Base-by-base conservation (phyloP, 2,329 filamentous ascomycete species). In the Plectosphaerella plurivora region DNA sequence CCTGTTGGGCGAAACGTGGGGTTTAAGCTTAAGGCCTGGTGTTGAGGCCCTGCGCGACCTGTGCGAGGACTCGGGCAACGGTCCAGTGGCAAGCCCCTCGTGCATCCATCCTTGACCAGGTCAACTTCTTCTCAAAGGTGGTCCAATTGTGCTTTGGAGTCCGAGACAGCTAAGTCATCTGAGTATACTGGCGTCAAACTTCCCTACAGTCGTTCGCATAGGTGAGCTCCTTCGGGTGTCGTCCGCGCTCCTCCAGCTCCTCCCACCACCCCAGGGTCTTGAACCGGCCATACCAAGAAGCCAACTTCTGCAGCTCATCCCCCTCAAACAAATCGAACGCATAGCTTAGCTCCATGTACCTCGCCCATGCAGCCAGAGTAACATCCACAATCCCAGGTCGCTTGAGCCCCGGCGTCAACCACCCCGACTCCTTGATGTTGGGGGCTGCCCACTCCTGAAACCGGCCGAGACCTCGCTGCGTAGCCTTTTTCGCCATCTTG, bases 331-430 rank as follows among this genome's bases (percentile, higher is more conserved):
- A 36, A 42, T 59, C 51, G 42, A 47, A 53, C 25, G 51, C 55
- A 36, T 61, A 62, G 2, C 41, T 49, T 5, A 61, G 47, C 46
- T 52, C 52, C 1, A 58, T 36, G 41, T 60, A 62, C 8, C 59
- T 52, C 3, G 54, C 18, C 15, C 41, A 33, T 3, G 54, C 55
- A 5, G 59, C 60, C 3, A 62, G 37, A 3, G 53, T 45, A 16
- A 55, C 16, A 20, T 61, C 60, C 11, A 57, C 58, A 1, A 62
- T 35, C 2, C 59, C 60, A 3, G 59, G 59, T 2, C 52, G 56
- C 7, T 54, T 46, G 14, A 47, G 49, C 5, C 56, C 60, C 4
- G 59, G 58, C 6, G 60, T 61, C 18, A 62, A 51, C 58, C 57
- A 62, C 6, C 60, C 59, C 1, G 53, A 56, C 35, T 25, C 44